Evolutionary conservation across 2,329 filamentous ascomycete genomes (phyloP).

Genomic region (Dactylella cylindrospora): DNA sequence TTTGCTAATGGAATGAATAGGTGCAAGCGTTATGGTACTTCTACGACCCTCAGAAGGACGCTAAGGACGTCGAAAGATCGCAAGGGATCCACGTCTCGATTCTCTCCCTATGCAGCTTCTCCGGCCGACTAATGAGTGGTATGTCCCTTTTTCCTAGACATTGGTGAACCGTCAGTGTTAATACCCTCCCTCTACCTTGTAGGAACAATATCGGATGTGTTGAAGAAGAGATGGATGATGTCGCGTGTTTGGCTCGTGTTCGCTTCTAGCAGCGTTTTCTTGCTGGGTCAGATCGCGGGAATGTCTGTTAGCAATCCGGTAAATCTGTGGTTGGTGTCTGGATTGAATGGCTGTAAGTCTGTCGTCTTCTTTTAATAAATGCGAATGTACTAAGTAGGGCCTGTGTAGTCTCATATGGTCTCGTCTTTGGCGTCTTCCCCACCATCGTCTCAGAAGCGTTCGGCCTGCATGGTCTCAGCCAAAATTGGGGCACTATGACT

Average conservation of each 20-base stretch:
- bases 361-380: background rate
- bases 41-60: slow-evolving; percentile 71
- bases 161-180: slow-evolving; percentile 26
- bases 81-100: slow-evolving; percentile 94
- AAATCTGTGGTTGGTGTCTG: slow-evolving; percentile 73
- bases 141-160: slow-evolving; percentile 50
- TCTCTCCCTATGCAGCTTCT: slow-evolving; percentile 83
- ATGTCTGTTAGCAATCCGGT: slow-evolving; percentile 75
- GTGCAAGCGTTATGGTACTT: slow-evolving; percentile 81
- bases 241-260: slow-evolving; percentile 91
- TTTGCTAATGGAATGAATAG: slow-evolving; percentile 48
- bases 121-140: slow-evolving; percentile 77
- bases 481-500: slow-evolving; percentile 97
- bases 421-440: slow-evolving; percentile 90
- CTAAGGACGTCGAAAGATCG: slow-evolving; percentile 73
- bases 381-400: background rate
- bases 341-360: slow-evolving; percentile 66
- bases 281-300: slow-evolving; percentile 74
- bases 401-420: slow-evolving; percentile 73
- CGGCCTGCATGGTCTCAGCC: slow-evolving; percentile 80
- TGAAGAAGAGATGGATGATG: slow-evolving; percentile 76
- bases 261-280: slow-evolving; percentile 74
- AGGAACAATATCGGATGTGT: slow-evolving; percentile 86
- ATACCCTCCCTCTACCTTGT: slow-evolving; percentile 2
- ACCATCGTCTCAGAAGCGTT: slow-evolving; percentile 88